phyloP scores from a whole-genome alignment of 1,284 basidiomycete species.

The Cystobasidiaceae sp. region DNA sequence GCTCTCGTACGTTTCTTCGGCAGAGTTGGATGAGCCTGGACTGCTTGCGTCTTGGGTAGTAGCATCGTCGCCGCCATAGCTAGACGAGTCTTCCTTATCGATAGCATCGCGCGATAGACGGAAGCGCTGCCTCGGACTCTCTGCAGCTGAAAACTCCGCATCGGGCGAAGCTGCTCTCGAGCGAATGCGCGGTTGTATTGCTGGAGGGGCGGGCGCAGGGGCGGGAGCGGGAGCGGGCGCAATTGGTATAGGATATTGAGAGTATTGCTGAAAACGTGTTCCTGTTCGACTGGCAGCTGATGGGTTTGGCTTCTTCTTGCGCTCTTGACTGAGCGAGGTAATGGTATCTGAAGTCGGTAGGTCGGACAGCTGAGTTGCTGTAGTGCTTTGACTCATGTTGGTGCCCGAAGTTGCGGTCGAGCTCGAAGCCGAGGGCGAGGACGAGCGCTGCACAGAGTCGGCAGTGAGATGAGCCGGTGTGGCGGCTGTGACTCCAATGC shows the following conservation, averaged over 20 bases:
- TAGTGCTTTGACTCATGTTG: slow-evolving; percentile 1
- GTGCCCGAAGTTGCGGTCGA: slow-evolving; percentile 25
- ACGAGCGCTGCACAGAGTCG: background rate
- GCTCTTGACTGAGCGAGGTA: background rate
- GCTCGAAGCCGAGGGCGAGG: slow-evolving; percentile 24
- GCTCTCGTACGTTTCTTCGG: background rate
- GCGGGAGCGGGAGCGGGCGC: background rate
- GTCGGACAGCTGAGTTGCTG: slow-evolving; percentile 21
- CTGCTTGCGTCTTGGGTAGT: background rate
- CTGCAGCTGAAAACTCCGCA: slow-evolving; percentile 18
- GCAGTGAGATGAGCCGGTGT: slow-evolving; percentile 3
- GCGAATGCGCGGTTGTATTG: slow-evolving; percentile 1
- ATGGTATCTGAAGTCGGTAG: slow-evolving; percentile 3
- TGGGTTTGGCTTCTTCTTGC: background rate
- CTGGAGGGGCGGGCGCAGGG: no score
- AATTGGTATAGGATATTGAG: background rate
- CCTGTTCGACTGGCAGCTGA: background rate
- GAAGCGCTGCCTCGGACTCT: slow-evolving; percentile 24
- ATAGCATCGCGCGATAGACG: slow-evolving; percentile 6
- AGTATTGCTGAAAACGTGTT: background rate
- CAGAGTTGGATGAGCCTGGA: background rate
- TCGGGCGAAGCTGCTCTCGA: slow-evolving; percentile 25
- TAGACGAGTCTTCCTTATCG: slow-evolving; percentile 10
- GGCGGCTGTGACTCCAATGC: slow-evolving; percentile 20
- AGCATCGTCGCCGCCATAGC: slow-evolving; percentile 6